phyloP scores from a whole-genome alignment of 495 filamentous ascomycete genomes.

The Xylaria curta region DNA sequence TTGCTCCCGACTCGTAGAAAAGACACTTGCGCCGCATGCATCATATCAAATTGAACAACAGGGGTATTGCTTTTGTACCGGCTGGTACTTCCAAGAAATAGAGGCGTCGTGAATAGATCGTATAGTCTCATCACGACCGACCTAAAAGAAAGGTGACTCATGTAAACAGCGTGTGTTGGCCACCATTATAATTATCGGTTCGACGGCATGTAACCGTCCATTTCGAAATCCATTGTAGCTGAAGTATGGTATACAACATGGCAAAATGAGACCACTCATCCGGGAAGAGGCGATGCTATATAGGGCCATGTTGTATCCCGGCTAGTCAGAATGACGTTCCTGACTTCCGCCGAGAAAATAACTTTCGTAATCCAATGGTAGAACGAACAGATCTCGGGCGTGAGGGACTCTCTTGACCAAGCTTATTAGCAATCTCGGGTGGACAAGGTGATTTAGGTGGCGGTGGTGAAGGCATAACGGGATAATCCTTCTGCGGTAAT shows the following conservation, averaged over 20 bases:
- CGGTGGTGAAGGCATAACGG: not conserved
- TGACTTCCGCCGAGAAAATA: conserved; percentile 22
- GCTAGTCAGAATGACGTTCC: conserved; percentile 8
- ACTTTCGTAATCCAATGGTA: conserved; percentile 19
- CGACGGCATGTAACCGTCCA: not conserved
- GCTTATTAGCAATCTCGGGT: not conserved
- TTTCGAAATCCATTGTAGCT: not conserved
- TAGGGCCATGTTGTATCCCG: not conserved
- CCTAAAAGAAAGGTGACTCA: not conserved
- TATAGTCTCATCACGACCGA: conserved; percentile 4
- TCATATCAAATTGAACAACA: conserved; percentile 6
- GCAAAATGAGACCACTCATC: not conserved
- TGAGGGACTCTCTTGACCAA: not conserved
- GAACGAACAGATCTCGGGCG: conserved; percentile 18
- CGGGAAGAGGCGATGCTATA: not conserved
- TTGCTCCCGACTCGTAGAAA: conserved; percentile 6
- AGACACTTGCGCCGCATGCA: conserved; percentile 20
- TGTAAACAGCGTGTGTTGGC: not conserved
- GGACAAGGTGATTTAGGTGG: conserved; percentile 20
- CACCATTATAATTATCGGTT: not conserved
- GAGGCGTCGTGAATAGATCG: not conserved
- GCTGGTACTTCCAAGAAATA: not conserved
- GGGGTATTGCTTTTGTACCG: not conserved
- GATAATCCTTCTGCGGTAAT: not conserved
- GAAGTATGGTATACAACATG: not conserved